Evolutionary conservation across 73 alveolate genomes (phyloP).

Genomic region (Tetrahymena malaccensis): DNA sequence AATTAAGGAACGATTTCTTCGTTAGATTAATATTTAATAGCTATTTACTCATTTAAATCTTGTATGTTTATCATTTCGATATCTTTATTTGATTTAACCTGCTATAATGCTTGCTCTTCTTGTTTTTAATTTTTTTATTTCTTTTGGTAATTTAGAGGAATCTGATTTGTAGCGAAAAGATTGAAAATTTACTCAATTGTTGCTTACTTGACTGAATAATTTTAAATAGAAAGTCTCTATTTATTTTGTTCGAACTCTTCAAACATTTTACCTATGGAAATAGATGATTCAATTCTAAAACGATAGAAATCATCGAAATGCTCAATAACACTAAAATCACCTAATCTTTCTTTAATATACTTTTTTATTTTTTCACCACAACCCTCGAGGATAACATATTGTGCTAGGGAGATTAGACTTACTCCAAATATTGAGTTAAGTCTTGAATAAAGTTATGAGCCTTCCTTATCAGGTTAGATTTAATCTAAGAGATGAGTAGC

Average conservation of each 20-base stretch:
- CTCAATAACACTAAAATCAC: too few species aligned
- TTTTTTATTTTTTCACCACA: too few species aligned
- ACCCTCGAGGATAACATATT: slow-evolving; percentile 25
- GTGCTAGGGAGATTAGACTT: slow-evolving; percentile 12
- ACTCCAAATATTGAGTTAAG: slow-evolving; percentile 21
- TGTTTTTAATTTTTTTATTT: background rate
- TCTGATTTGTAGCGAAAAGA: slow-evolving; percentile 26
- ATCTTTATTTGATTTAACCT: background rate
- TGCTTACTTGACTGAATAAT: slow-evolving; percentile 43
- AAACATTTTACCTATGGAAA: too few species aligned
- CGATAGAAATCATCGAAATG: too few species aligned
- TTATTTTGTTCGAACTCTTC: too few species aligned
- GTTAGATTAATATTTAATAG: background rate
- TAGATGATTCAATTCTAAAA: too few species aligned
- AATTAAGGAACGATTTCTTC: background rate
- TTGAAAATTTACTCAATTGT: slow-evolving; percentile 48
- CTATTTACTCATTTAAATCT: background rate
- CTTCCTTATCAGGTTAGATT: slow-evolving; percentile 19
- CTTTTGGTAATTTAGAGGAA: background rate
- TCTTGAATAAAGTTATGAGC: slow-evolving; percentile 34
- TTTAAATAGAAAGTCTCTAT: background rate
- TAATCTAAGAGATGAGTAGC: background rate
- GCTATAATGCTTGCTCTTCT: background rate
- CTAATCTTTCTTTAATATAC: too few species aligned
- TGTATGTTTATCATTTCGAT: background rate